These are phyloP conservation scores for Orbilia javanica DNA, from an alignment of 2,329 filamentous ascomycete genomes.

Conservation along the genomic window DNA sequence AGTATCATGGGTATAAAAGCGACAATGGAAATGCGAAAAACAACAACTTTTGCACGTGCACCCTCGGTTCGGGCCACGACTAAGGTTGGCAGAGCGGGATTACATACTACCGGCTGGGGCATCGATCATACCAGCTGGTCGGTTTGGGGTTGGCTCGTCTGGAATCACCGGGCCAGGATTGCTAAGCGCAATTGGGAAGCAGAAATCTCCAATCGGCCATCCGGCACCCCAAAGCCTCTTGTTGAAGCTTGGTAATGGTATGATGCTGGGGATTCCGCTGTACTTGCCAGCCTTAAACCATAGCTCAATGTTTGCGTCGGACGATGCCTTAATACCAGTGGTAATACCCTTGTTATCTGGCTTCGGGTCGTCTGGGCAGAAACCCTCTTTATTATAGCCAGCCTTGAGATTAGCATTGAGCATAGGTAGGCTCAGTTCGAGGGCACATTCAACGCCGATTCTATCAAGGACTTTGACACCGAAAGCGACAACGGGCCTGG, in stretches of 20 bases:
- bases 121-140: background rate
- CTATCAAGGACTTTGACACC: conserved; percentile 61
- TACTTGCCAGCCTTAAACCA: conserved; percentile 56
- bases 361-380: conserved; percentile 35
- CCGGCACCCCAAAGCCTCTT: conserved; percentile 44
- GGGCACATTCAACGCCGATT: conserved; percentile 58
- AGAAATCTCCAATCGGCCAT: conserved; percentile 41
- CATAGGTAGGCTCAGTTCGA: conserved; percentile 59
- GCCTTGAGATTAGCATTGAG: conserved; percentile 49
- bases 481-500: conserved; percentile 61
- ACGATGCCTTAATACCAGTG: conserved; percentile 24
- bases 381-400: conserved; percentile 56
- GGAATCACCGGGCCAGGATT: conserved; percentile 8
- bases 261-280: conserved; percentile 26
- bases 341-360: background rate
- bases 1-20: background rate
- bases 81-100: background rate
- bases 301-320: conserved; percentile 47
- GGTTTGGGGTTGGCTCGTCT: conserved; percentile 8
- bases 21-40: background rate
- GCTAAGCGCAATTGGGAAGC: conserved; percentile 32
- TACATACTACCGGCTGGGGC: background rate
- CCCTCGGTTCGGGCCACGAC: background rate
- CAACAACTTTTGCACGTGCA: background rate
- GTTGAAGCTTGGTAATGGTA: conserved; percentile 36